Evolutionary conservation across 768 basidiomycete genomes (phyloP).

Genomic region (Clathrus columnatus): DNA sequence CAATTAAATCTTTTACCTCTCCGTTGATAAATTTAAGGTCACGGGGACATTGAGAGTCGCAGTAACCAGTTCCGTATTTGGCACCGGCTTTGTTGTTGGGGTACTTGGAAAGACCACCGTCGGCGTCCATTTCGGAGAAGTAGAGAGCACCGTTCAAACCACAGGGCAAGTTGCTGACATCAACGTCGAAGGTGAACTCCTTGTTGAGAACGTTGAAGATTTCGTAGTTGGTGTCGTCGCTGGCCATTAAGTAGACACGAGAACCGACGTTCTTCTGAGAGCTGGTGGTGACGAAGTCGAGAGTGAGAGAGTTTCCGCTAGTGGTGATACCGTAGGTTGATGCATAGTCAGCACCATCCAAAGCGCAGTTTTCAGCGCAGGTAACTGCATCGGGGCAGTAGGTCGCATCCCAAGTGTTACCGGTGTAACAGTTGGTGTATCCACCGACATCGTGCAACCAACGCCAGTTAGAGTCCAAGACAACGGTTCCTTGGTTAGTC

Average conservation of each 20-base stretch:
- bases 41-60: constrained; percentile 51
- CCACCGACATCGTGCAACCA: constrained; percentile 26
- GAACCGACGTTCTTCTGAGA: constrained; percentile 25
- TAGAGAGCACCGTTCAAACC: constrained; percentile 55
- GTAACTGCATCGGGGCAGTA: constrained; percentile 41
- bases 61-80: constrained; percentile 57
- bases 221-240: constrained; percentile 32
- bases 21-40: constrained; percentile 55
- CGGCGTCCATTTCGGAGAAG: constrained; percentile 50
- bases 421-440: constrained; percentile 41
- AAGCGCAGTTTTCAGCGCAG: constrained; percentile 30
- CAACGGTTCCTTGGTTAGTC: constrained; percentile 20
- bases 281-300: constrained; percentile 25
- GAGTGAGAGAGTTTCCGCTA: constrained; percentile 23
- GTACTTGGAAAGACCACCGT: constrained; percentile 42
- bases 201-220: constrained; percentile 44
- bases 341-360: constrained; percentile 27
- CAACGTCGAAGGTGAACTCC: constrained; percentile 53
- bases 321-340: constrained; percentile 27
- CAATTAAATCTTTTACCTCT: constrained; percentile 25
- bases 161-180: constrained; percentile 46
- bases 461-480: constrained; percentile 14
- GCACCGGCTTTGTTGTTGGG: constrained; percentile 48
- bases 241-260: constrained; percentile 40
- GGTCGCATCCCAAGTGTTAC: constrained; percentile 44